phyloP scores from a whole-genome alignment of 352 stramenopile species.

The Phytophthora vignae region DNA sequence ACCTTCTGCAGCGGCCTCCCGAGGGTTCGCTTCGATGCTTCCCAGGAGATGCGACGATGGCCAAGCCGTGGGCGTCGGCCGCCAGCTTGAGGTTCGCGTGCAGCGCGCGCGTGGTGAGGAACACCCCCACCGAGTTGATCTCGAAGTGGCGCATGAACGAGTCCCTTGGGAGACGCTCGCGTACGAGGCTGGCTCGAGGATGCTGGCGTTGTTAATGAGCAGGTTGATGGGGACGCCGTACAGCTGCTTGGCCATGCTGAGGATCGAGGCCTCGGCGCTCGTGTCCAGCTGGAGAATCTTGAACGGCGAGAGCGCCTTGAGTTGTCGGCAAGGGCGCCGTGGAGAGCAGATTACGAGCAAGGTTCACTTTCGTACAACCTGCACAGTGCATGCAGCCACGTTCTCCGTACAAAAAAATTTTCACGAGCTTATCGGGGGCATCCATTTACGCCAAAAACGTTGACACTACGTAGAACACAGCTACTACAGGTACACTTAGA shows the following conservation, averaged over 20 bases:
- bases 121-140: conserved; percentile 63
- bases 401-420: too few relatives aligned
- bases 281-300: conserved; percentile 59
- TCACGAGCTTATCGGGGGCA: too few relatives aligned
- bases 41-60: conserved; percentile 29
- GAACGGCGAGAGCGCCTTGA: conserved; percentile 44
- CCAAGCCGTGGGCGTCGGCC: conserved; percentile 15
- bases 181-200: conserved; percentile 34
- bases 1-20: not conserved
- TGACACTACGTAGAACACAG: too few relatives aligned
- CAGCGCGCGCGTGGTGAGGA: conserved; percentile 60
- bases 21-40: conserved; percentile 42
- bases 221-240: conserved; percentile 59
- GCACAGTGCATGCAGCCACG: too few relatives aligned
- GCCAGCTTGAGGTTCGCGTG: conserved; percentile 49
- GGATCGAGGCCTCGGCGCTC: conserved; percentile 53
- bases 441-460: too few relatives aligned
- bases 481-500: too few relatives aligned
- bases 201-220: conserved; percentile 72
- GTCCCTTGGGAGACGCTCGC: conserved; percentile 48
- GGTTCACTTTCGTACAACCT: too few relatives aligned
- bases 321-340: conserved; percentile 8
- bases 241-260: conserved; percentile 40
- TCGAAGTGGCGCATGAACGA: conserved; percentile 65
- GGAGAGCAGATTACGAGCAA: too few relatives aligned